Conservation (phyloP, 139 green algal genomes). For the Chlamydomonas schloesseri region DNA sequence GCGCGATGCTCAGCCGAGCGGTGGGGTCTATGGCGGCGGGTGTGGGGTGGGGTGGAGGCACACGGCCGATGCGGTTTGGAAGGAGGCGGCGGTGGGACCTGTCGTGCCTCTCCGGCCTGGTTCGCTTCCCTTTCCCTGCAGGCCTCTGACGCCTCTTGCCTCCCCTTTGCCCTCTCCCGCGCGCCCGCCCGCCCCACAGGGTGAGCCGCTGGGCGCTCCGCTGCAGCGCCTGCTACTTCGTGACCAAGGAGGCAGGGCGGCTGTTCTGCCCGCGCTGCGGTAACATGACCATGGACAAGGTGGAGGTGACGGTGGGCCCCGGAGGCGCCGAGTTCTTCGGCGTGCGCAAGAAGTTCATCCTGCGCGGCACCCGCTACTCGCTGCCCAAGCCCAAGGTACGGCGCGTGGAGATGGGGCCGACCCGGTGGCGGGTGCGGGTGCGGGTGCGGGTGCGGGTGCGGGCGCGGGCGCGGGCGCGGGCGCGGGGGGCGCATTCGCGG, state of each 20-base stretch:
- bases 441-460: too few species aligned
- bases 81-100: too few species aligned
- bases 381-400: constrained; percentile 94
- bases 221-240: constrained; percentile 87
- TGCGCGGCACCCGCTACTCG: constrained; percentile 87
- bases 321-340: constrained; percentile 87
- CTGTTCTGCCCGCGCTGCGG: constrained; percentile 97
- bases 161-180: not conserved
- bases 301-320: constrained; percentile 79
- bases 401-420: not conserved
- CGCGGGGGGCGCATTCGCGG: too few species aligned
- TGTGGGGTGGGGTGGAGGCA: too few species aligned
- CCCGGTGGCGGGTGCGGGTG: too few species aligned
- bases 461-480: too few species aligned
- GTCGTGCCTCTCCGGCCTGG: too few species aligned
- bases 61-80: too few species aligned
- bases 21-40: too few species aligned
- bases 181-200: constrained; percentile 12
- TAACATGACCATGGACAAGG: constrained; percentile 89
- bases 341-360: constrained; percentile 82
- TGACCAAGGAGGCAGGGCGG: constrained; percentile 73
- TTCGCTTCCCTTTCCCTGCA: too few species aligned
- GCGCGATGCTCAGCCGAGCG: too few species aligned
- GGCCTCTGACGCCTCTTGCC: too few species aligned
- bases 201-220: constrained; percentile 81